These are phyloP conservation scores for Nyssa sinensis DNA, from an alignment of 148 eudicot species.

Conservation along the genomic window DNA sequence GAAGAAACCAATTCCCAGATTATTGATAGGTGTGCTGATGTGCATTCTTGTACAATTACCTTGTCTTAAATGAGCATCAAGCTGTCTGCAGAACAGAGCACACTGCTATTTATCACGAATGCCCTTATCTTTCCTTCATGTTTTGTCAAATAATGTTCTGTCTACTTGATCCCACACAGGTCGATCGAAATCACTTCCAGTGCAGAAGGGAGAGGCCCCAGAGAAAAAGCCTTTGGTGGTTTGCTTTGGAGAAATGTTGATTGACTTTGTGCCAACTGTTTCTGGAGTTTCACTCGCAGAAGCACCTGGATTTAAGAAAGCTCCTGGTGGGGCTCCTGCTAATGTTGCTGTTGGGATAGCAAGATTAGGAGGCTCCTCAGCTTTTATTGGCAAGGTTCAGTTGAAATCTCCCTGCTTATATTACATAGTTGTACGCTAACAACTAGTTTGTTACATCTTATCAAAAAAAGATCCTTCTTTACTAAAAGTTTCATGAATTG, in stretches of 20 bases:
- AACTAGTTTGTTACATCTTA: too few relatives aligned
- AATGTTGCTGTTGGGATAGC: constrained; percentile 92
- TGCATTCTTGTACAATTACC: too few relatives aligned
- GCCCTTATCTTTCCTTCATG: too few relatives aligned
- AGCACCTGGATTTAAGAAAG: constrained; percentile 57
- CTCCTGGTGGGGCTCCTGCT: constrained; percentile 98
- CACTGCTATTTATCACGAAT: too few relatives aligned
- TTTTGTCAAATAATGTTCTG: too few relatives aligned
- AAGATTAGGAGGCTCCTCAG: constrained; percentile 81
- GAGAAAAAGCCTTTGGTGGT: not conserved
- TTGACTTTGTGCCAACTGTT: constrained; percentile 86
- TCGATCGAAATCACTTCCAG: not conserved
- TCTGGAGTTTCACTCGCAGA: constrained; percentile 42
- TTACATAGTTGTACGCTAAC: too few relatives aligned
- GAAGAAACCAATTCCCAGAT: too few relatives aligned
- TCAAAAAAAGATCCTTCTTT: not conserved
- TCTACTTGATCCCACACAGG: not conserved
- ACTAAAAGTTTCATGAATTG: not conserved
- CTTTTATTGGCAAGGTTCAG: constrained; percentile 73
- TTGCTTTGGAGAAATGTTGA: constrained; percentile 80
- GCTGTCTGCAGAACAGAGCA: too few relatives aligned
- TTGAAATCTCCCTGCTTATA: not conserved
- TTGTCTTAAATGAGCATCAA: too few relatives aligned
- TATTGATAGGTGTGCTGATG: too few relatives aligned
- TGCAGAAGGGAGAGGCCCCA: too few relatives aligned